Percentiles rank a stretch among this genome's conserved stretches.
Conservation (phyloP, 176 grass and related monocot genomes). For the Alloteropsis semialata region DNA sequence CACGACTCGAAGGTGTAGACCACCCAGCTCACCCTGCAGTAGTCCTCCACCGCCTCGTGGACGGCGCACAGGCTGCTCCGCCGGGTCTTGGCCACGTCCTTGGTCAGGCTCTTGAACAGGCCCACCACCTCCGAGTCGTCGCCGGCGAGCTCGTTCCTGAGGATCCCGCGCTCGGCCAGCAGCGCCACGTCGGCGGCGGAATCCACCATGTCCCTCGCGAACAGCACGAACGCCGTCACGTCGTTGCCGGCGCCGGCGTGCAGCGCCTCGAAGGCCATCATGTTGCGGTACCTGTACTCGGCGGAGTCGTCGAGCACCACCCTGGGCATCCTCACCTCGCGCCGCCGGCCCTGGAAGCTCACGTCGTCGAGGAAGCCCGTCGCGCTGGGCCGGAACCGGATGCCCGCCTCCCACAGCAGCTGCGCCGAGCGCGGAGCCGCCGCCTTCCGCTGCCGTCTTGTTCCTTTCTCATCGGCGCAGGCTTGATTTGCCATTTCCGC, state of each 20-base stretch:
- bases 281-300: constrained; percentile 26
- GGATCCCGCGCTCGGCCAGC: constrained; percentile 9
- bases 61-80: background rate
- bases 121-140: constrained; percentile 14
- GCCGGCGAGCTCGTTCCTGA: constrained; percentile 8
- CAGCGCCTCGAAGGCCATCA: constrained; percentile 53
- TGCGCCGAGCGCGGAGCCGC: background rate
- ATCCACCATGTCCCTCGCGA: constrained; percentile 44
- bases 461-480: no score
- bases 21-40: constrained; percentile 35
- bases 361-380: constrained; percentile 1
- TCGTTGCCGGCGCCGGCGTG: constrained; percentile 15
- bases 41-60: background rate
- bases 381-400: constrained; percentile 24
- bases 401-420: constrained; percentile 31
- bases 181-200: constrained; percentile 37
- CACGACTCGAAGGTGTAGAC: background rate
- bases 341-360: background rate
- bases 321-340: constrained; percentile 21
- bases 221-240: constrained; percentile 44
- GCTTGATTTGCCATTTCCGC: no score
- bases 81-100: constrained; percentile 4
- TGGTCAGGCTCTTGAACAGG: constrained; percentile 27
- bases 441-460: no score
- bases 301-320: constrained; percentile 32